Conservation (phyloP, 208 protist genomes). For the Crithidia bombi region DNA sequence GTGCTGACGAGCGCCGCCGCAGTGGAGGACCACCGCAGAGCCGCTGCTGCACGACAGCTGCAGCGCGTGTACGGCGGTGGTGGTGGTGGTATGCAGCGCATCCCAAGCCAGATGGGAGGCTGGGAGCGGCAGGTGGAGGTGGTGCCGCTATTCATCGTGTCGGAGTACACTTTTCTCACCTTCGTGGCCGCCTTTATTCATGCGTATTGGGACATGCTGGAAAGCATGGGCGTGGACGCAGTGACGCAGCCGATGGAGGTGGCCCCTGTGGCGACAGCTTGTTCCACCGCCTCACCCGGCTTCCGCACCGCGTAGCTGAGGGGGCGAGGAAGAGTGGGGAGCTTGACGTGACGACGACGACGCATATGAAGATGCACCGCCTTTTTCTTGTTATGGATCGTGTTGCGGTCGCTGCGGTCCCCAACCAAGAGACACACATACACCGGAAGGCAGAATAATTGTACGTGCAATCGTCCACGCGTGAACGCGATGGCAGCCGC, state of each 20-base stretch:
- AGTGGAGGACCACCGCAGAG: constrained; percentile 40
- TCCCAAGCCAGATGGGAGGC: not conserved
- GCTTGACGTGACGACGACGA: no score
- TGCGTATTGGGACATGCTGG: constrained; percentile 63
- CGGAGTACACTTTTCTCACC: constrained; percentile 43
- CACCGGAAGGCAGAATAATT: no score
- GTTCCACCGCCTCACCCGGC: not conserved
- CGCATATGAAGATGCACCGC: no score
- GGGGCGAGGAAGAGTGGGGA: not conserved
- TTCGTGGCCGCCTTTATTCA: constrained; percentile 58
- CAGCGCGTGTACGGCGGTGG: constrained; percentile 9
- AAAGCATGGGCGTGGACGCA: constrained; percentile 48
- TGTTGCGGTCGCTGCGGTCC: no score
- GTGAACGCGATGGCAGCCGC: no score
- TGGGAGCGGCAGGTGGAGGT: constrained; percentile 30
- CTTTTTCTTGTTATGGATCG: no score
- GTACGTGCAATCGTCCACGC: no score
- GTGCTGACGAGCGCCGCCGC: constrained; percentile 49
- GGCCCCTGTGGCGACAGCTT: not conserved
- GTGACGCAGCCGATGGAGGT: constrained; percentile 20
- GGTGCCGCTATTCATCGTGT: constrained; percentile 52
- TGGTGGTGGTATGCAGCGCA: not conserved
- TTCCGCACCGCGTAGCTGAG: not conserved
- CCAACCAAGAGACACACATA: no score
- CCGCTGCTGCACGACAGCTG: constrained; percentile 32